A percentile compares a stretch with the other conserved stretches of the same genome.
Conservation (phyloP, 768 basidiomycete genomes). For the Mycena floridula region DNA sequence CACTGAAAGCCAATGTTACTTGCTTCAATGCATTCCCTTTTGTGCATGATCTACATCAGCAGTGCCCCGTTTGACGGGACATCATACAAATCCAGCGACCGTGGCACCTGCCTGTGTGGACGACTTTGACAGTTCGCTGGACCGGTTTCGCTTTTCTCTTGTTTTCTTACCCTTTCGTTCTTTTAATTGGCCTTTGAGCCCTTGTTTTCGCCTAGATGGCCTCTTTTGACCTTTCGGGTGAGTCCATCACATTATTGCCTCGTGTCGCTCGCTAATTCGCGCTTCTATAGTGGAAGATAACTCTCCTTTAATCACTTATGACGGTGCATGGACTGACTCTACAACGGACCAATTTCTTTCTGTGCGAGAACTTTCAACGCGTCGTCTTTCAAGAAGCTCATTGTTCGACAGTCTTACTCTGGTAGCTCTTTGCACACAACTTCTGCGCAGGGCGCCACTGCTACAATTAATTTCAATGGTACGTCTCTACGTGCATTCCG, state of each 20-base stretch:
- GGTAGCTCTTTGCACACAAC: conserved; percentile 39
- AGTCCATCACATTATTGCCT: conserved; percentile 2
- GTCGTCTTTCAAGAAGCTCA: not conserved
- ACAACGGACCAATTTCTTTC: conserved; percentile 32
- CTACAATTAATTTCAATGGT: conserved; percentile 47
- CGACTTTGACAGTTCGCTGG: not conserved
- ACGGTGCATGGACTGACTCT: conserved; percentile 44
- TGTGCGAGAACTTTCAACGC: conserved; percentile 23
- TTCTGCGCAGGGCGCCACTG: conserved; percentile 37
- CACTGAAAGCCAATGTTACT: too few species aligned
- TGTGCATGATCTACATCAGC: too few species aligned
- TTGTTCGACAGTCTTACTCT: conserved; percentile 34
- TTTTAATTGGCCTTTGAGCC: conserved; percentile 13
- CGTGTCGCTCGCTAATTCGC: not conserved
- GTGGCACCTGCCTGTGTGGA: not conserved
- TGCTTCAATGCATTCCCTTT: too few species aligned
- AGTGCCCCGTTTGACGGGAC: too few species aligned
- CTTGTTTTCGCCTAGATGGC: conserved; percentile 40
- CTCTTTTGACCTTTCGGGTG: conserved; percentile 37
- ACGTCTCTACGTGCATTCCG: conserved; percentile 1
- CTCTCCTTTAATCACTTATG: conserved; percentile 48
- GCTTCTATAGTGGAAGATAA: conserved; percentile 45
- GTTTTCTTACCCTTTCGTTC: conserved; percentile 12
- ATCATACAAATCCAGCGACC: not conserved
- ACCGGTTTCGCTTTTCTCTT: conserved; percentile 3